Conservation (phyloP, 2,329 filamentous ascomycete genomes). For the Claviceps cyperi region DNA sequence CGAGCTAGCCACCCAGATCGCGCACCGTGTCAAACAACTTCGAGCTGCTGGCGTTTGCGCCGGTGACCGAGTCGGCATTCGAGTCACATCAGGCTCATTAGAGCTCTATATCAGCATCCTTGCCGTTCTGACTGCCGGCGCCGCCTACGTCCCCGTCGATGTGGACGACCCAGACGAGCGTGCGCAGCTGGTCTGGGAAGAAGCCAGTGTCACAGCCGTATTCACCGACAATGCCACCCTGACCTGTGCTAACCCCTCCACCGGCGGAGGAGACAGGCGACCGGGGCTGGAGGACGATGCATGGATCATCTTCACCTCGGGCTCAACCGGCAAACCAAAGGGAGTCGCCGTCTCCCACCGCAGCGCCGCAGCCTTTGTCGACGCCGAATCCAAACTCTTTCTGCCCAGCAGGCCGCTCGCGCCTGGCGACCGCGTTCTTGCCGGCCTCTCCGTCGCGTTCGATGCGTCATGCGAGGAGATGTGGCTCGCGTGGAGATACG, state of each 20-base stretch:
- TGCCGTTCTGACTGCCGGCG: slow-evolving; percentile 8
- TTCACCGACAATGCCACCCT: slow-evolving; percentile 8
- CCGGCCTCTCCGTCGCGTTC: slow-evolving; percentile 11
- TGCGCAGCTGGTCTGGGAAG: slow-evolving; percentile 9
- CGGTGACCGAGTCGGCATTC: slow-evolving; percentile 9
- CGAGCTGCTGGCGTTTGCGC: slow-evolving; percentile 6
- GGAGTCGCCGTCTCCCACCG: slow-evolving; percentile 12
- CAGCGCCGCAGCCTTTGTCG: slow-evolving; percentile 13
- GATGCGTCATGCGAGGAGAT: slow-evolving; percentile 13
- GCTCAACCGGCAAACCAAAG: slow-evolving; percentile 12
- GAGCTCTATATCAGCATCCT: slow-evolving; percentile 11
- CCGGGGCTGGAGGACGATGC: slow-evolving; percentile 9
- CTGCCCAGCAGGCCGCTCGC: slow-evolving; percentile 8
- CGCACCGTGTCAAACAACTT: slow-evolving; percentile 3
- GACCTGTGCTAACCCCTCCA: slow-evolving; percentile 2
- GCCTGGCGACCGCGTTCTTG: slow-evolving; percentile 11
- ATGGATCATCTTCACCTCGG: slow-evolving; percentile 14
- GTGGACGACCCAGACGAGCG: slow-evolving; percentile 12
- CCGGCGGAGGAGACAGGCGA: not conserved
- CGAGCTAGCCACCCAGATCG: slow-evolving; percentile 4
- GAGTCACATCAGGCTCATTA: slow-evolving; percentile 9
- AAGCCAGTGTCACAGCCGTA: slow-evolving; percentile 8
- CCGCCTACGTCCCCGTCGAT: slow-evolving; percentile 12
- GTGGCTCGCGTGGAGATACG: slow-evolving; percentile 12
- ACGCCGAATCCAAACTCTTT: slow-evolving; percentile 11